Percentiles rank a stretch among this genome's conserved stretches.
Evolutionary conservation across 1,284 basidiomycete species (phyloP).

Genomic region (Trametes sp.): DNA sequence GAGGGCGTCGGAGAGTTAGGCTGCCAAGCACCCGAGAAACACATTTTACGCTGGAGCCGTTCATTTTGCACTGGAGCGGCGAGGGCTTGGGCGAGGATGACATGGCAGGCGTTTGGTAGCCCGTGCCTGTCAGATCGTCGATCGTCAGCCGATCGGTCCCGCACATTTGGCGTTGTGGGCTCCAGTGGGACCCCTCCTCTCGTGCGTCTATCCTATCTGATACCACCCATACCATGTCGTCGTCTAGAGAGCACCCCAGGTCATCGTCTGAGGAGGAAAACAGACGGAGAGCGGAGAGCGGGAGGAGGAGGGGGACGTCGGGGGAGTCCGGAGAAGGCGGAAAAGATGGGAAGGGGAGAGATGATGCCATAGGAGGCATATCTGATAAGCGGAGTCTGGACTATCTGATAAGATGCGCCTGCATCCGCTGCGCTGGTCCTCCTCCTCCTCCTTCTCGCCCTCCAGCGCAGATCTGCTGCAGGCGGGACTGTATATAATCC

Average conservation of each 20-base stretch:
- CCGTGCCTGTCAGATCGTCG: not conserved
- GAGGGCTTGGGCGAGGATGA: not conserved
- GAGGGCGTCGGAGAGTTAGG: too few relatives aligned
- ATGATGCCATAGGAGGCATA: not conserved
- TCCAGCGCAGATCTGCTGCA: not conserved
- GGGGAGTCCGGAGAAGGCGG: not conserved
- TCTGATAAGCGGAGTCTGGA: not conserved
- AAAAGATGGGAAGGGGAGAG: constrained; percentile 1
- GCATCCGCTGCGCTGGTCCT: not conserved
- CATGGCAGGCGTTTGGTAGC: not conserved
- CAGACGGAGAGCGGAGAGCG: not conserved
- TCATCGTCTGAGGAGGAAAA: not conserved
- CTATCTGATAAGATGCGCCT: constrained; percentile 2
- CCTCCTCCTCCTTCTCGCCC: not conserved
- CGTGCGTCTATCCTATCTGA: constrained; percentile 15
- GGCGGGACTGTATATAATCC: not conserved
- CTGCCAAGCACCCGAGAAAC: not conserved
- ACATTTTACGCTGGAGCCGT: not conserved
- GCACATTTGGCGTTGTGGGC: constrained; percentile 9
- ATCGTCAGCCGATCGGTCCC: not conserved
- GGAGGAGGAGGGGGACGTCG: not conserved
- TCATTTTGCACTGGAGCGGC: not conserved
- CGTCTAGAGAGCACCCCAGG: too few relatives aligned
- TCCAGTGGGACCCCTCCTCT: not conserved
- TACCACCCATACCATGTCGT: not conserved